A percentile compares a stretch with the other conserved stretches of the same genome.
These are phyloP conservation scores for Aspergillus carlsbadensis DNA, from an alignment of 495 filamentous ascomycete genomes.

Conservation along the genomic window DNA sequence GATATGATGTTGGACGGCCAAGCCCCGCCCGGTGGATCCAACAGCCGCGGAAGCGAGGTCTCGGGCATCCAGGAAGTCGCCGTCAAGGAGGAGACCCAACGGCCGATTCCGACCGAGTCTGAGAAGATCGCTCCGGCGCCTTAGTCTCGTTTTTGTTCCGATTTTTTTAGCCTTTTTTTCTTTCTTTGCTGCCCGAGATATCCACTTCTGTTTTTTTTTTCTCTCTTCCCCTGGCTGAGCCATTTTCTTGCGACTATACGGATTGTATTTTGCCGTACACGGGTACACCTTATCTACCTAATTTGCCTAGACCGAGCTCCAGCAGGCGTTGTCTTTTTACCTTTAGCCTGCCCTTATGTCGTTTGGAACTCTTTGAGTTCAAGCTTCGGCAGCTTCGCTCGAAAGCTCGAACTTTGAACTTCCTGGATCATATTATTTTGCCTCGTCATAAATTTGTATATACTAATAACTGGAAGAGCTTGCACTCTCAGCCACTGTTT, in stretches of 20 bases:
- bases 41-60: conserved; percentile 37
- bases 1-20: conserved; percentile 68
- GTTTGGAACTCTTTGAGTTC: not conserved
- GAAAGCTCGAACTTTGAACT: not conserved
- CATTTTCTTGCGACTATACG: conserved; percentile 15
- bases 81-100: conserved; percentile 28
- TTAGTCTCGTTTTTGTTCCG: not conserved
- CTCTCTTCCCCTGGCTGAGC: conserved; percentile 19
- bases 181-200: conserved; percentile 18
- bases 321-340: conserved; percentile 15
- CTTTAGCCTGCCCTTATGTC: conserved; percentile 13
- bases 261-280: conserved; percentile 5
- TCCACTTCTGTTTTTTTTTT: conserved; percentile 22
- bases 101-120: conserved; percentile 20
- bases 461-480: not conserved
- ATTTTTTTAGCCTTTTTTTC: conserved; percentile 3
- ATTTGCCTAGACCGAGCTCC: conserved; percentile 2
- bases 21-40: conserved; percentile 47
- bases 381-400: not conserved
- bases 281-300: not conserved
- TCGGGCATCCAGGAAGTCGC: conserved; percentile 42
- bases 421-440: not conserved
- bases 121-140: conserved; percentile 25
- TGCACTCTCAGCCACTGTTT: not conserved
- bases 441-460: not conserved